Evolutionary conservation across 78 protist genomes (phyloP).

Genomic region (Bodo saltans): DNA sequence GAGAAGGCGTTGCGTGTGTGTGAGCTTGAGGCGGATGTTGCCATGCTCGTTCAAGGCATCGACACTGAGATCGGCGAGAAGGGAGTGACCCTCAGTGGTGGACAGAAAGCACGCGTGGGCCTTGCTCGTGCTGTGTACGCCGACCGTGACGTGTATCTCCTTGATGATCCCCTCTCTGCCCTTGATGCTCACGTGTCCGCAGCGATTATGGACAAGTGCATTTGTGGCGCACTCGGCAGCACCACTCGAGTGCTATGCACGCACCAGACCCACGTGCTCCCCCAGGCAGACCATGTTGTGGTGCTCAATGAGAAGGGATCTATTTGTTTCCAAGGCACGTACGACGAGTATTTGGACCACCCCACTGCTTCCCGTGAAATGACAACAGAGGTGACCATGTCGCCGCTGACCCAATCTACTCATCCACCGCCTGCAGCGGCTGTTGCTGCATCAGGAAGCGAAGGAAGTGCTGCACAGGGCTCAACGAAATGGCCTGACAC

Average conservation of each 20-base stretch:
- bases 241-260: slow-evolving; percentile 52
- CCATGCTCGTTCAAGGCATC: slow-evolving; percentile 43
- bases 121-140: slow-evolving; percentile 91
- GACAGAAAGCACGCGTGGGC: slow-evolving; percentile 51
- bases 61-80: slow-evolving; percentile 64
- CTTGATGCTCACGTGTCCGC: slow-evolving; percentile 67
- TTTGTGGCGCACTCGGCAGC: not conserved
- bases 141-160: slow-evolving; percentile 39
- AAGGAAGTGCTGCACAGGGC: too few relatives aligned
- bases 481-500: too few relatives aligned
- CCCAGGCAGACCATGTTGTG: slow-evolving; percentile 33
- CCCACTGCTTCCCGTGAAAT: too few relatives aligned
- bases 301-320: slow-evolving; percentile 42
- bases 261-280: slow-evolving; percentile 52
- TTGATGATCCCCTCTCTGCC: slow-evolving; percentile 80
- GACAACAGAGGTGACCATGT: not conserved
- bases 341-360: not conserved
- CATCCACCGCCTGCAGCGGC: too few relatives aligned
- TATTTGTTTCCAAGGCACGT: not conserved
- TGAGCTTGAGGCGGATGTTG: slow-evolving; percentile 48
- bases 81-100: slow-evolving; percentile 74
- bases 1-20: slow-evolving; percentile 22
- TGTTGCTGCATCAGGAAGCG: too few relatives aligned
- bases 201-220: not conserved
- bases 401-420: too few relatives aligned